Evolutionary conservation across 768 basidiomycete genomes (phyloP).

Genomic region (Lanmaoa rubissima): DNA sequence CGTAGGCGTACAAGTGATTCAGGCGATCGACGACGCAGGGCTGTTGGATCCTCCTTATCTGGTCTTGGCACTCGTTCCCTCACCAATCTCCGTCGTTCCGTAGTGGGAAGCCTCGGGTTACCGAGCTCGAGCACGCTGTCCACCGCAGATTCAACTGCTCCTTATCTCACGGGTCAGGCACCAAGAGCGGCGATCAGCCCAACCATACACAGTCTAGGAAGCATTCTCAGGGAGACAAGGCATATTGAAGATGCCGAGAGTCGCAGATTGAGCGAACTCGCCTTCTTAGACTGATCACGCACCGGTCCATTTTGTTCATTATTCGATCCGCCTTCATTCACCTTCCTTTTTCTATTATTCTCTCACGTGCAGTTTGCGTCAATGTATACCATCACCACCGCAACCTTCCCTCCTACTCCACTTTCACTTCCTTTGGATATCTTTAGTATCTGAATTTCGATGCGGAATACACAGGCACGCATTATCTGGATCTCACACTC

Average conservation of each 20-base stretch:
- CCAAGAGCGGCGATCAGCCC: slow-evolving; percentile 49
- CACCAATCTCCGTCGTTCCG: slow-evolving; percentile 45
- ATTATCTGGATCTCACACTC: slow-evolving; percentile 10
- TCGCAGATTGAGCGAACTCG: slow-evolving; percentile 67
- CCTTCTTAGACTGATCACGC: slow-evolving; percentile 48
- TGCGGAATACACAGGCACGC: neutral
- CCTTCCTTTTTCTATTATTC: neutral
- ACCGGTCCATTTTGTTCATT: neutral
- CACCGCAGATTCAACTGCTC: slow-evolving; percentile 29
- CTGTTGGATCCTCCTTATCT: slow-evolving; percentile 14
- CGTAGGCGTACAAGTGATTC: slow-evolving; percentile 24
- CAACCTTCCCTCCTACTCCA: neutral
- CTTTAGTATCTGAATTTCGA: slow-evolving; percentile 7
- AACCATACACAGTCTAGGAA: slow-evolving; percentile 57
- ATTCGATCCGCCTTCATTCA: neutral
- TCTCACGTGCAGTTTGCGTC: slow-evolving; percentile 1
- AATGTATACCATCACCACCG: slow-evolving; percentile 2
- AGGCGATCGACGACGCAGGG: slow-evolving; percentile 10
- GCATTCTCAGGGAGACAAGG: slow-evolving; percentile 51
- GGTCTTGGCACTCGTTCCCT: slow-evolving; percentile 39
- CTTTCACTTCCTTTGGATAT: neutral
- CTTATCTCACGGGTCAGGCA: slow-evolving; percentile 1
- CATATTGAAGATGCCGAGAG: slow-evolving; percentile 67
- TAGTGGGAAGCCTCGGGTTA: slow-evolving; percentile 33
- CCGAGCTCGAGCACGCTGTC: slow-evolving; percentile 21